Evolutionary conservation across 2,329 filamentous ascomycete genomes (phyloP).

Genomic region (Scedosporium aurantiacum): DNA sequence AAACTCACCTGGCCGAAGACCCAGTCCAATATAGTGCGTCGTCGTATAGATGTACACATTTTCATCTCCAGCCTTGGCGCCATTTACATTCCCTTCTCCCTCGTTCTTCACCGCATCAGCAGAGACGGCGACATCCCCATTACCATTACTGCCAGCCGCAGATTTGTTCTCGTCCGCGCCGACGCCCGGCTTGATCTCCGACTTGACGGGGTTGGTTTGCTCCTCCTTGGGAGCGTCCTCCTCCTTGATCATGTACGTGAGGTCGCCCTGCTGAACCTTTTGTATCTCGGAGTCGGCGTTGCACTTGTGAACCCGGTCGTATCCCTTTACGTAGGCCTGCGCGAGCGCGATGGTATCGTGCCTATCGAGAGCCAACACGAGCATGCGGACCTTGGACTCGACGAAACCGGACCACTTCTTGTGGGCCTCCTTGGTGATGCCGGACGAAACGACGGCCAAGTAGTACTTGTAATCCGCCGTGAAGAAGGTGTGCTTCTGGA

Average conservation of each 20-base stretch:
- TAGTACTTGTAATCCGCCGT: slow-evolving; percentile 92
- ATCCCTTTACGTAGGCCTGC: slow-evolving; percentile 87
- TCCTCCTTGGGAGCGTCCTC: slow-evolving; percentile 24
- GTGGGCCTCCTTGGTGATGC: slow-evolving; percentile 72
- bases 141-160: slow-evolving; percentile 16
- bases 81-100: slow-evolving; percentile 4
- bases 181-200: slow-evolving; percentile 21
- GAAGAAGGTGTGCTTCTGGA: slow-evolving; percentile 87
- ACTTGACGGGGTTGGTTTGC: slow-evolving; percentile 39
- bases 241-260: slow-evolving; percentile 32
- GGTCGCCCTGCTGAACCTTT: slow-evolving; percentile 42
- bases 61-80: slow-evolving; percentile 14
- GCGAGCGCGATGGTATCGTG: slow-evolving; percentile 72
- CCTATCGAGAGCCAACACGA: slow-evolving; percentile 73
- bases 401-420: slow-evolving; percentile 84
- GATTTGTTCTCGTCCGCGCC: slow-evolving; percentile 24
- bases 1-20: slow-evolving; percentile 59
- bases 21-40: slow-evolving; percentile 87
- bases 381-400: slow-evolving; percentile 80
- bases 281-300: slow-evolving; percentile 39
- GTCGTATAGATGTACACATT: slow-evolving; percentile 58
- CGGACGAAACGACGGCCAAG: slow-evolving; percentile 74
- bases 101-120: slow-evolving; percentile 12
- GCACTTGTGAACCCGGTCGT: slow-evolving; percentile 69
- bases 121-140: slow-evolving; percentile 36